Percentiles rank a stretch among this genome's conserved stretches.
phyloP scores from a whole-genome alignment of 75 land plant genomes.

The Sequoiadendron giganteum region DNA sequence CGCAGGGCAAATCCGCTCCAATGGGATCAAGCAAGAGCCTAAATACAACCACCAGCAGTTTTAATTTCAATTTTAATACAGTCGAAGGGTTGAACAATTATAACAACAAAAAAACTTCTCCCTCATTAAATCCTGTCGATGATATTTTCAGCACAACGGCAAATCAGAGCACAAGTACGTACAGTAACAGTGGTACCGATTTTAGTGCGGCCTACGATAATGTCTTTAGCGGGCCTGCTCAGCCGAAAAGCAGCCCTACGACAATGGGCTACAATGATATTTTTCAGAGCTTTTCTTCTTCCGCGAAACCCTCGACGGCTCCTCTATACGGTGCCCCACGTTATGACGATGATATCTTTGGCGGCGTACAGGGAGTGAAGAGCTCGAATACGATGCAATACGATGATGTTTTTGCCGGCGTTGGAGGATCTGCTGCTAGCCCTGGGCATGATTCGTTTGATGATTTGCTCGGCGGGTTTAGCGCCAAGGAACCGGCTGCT shows the following conservation, averaged over 20 bases:
- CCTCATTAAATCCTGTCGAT: conserved; percentile 4
- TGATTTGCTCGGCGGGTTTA: conserved; percentile 57
- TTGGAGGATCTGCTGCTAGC: conserved; percentile 5
- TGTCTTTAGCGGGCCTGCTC: conserved; percentile 23
- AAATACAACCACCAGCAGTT: background rate
- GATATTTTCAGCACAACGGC: conserved; percentile 23
- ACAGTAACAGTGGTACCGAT: background rate
- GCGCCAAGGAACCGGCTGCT: conserved; percentile 13
- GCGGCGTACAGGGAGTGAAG: conserved; percentile 43
- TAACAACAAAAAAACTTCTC: background rate
- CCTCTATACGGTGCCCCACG: conserved; percentile 61
- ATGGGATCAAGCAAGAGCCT: conserved; percentile 42
- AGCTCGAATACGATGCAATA: conserved; percentile 26
- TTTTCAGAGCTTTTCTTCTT: conserved; percentile 20
- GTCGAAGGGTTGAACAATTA: background rate
- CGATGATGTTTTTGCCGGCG: conserved; percentile 54
- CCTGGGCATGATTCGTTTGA: conserved; percentile 26
- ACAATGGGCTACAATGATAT: conserved; percentile 22
- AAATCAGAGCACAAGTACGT: background rate
- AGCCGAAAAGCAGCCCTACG: background rate
- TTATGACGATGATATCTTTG: conserved; percentile 68
- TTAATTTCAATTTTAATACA: background rate
- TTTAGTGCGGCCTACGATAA: conserved; percentile 16
- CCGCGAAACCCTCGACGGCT: conserved; percentile 18
- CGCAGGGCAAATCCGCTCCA: conserved; percentile 76